Evolutionary conservation across 1,139 yeast species (phyloP), one percentile per base, ranked within the genome.

Genomic region (Suhomyces ambrosiae): DNA sequence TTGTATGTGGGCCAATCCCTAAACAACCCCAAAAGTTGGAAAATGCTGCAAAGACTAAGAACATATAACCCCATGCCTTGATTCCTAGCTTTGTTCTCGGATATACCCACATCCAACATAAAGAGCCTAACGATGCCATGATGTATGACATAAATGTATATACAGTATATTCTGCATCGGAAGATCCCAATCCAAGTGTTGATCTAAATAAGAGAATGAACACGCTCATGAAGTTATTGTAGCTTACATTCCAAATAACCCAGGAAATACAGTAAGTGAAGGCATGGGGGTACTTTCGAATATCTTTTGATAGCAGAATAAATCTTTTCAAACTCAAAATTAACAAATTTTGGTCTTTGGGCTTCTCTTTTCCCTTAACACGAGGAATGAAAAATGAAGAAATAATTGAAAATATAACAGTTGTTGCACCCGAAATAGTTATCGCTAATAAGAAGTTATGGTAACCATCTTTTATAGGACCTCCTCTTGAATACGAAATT

Each of bases 231-330:
- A 68, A 71, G 40, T 68, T 70, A 13, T 60, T 48, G 36, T 58
- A 66, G 7, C 62, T 58, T 8, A 69, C 64, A 38, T 71, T 68
- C 76, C 76, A 71, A 27, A 70, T 55, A 1, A 70, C 74, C 76
- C 76, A 71, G 0, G 69, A 60, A 15, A 68, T 32, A 52, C 73
- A 67, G 21, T 65, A 58, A 13, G 64, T 39, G 40, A 65, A 67
- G 0, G 75, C 76, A 37, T 68, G 54, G 2, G 68, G 70, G 41
- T 67, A 63, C 27, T 52, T 44, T 24, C 51, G 51, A 23, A 70
- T 64, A 24, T 54, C 49, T 30, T 47, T 54, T 11, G 63, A 23
- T 35, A 68, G 47, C 3, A 10, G 7, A 35, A 54, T 37, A 36
- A 63, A 53, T 34, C 73, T 50, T 35, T 55, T 62, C 11, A 61